A percentile compares a stretch with the other conserved stretches of the same genome.
Conservation (phyloP, 2,329 filamentous ascomycete species). For the Curvularia lunata region DNA sequence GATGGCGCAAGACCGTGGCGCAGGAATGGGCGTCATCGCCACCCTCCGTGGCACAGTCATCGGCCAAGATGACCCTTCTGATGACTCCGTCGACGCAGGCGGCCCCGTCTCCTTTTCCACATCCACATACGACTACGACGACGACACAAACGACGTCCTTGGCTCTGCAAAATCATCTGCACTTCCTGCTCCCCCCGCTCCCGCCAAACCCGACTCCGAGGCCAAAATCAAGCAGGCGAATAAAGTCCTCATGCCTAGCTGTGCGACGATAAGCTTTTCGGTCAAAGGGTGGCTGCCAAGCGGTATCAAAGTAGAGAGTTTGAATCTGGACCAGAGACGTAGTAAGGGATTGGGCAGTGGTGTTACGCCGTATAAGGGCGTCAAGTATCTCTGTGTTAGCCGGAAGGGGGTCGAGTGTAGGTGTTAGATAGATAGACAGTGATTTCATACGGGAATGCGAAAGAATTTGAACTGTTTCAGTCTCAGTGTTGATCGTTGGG, state of each 20-base stretch:
- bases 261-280: conserved; percentile 56
- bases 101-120: conserved; percentile 27
- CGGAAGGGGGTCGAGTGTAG: conserved; percentile 59
- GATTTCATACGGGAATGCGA: background rate
- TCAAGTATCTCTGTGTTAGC: conserved; percentile 89
- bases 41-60: conserved; percentile 81
- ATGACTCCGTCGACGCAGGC: conserved; percentile 44
- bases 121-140: conserved; percentile 42
- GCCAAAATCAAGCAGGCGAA: conserved; percentile 65
- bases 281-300: conserved; percentile 70
- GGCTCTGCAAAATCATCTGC: conserved; percentile 6
- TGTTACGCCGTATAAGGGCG: conserved; percentile 95
- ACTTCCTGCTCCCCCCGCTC: background rate
- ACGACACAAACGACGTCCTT: conserved; percentile 35
- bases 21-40: conserved; percentile 68
- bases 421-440: conserved; percentile 28
- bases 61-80: conserved; percentile 60
- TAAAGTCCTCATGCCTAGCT: conserved; percentile 56
- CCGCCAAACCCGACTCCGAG: conserved; percentile 48
- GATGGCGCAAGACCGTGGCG: conserved; percentile 46
- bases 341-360: conserved; percentile 85
- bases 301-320: conserved; percentile 67
- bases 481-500: background rate
- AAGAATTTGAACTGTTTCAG: background rate
- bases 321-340: conserved; percentile 73